A percentile compares a stretch with the other conserved stretches of the same genome.
Conservation (phyloP, 2,329 filamentous ascomycete genomes). For the Curvularia lunata region DNA sequence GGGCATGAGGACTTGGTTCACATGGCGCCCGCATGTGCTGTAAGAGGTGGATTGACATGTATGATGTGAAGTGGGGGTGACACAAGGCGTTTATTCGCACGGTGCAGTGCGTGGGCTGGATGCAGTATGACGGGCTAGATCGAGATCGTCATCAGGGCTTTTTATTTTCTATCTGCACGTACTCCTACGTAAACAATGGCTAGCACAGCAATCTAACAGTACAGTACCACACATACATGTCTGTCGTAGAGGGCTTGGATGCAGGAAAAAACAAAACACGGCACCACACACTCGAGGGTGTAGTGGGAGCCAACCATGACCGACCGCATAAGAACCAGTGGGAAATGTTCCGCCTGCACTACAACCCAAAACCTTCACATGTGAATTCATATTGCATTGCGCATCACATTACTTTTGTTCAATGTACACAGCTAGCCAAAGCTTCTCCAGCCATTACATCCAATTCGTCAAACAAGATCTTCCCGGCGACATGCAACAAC, state of each 20-base stretch:
- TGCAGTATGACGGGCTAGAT: neutral
- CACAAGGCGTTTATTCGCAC: no score
- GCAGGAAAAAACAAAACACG: neutral
- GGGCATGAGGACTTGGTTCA: no score
- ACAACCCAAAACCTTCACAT: neutral
- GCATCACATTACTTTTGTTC: conserved; percentile 17
- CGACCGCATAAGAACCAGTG: neutral
- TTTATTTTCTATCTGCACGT: no score
- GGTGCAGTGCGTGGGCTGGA: no score
- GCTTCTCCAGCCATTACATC: conserved; percentile 21
- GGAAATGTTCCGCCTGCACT: neutral
- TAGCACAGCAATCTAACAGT: no score
- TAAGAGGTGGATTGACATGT: no score
- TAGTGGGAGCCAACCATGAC: conserved; percentile 9
- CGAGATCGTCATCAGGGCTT: neutral
- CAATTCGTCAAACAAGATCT: conserved; percentile 15
- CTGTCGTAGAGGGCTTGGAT: neutral
- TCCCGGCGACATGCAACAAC: neutral
- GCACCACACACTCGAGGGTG: neutral
- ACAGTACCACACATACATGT: neutral
- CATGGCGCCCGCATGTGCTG: no score
- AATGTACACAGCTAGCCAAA: conserved; percentile 28
- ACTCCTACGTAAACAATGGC: no score
- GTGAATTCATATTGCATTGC: neutral
- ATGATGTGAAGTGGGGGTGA: no score